These are phyloP conservation scores for Citrus inodora DNA, from an alignment of 345 rosid genomes.

Conservation along the genomic window DNA sequence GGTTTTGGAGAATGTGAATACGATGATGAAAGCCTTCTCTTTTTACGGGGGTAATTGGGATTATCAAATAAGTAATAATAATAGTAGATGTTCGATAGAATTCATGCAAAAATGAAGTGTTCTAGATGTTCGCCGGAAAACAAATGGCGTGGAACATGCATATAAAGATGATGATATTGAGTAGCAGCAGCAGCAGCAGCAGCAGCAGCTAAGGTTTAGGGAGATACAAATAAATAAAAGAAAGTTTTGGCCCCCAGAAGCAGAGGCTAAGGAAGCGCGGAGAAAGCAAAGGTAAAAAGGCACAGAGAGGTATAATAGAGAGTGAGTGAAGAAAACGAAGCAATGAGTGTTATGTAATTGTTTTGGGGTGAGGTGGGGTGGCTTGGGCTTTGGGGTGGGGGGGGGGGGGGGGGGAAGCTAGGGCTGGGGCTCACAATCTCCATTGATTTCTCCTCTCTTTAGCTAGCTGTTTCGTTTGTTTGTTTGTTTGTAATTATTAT, in stretches of 20 bases:
- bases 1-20: no score
- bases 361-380: neutral
- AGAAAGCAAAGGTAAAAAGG: constrained; percentile 34
- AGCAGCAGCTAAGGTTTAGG: constrained; percentile 7
- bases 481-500: constrained; percentile 16
- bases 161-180: constrained; percentile 56
- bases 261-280: constrained; percentile 86
- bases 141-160: constrained; percentile 40
- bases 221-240: neutral
- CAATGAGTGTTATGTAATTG: constrained; percentile 10
- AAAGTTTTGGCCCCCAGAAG: constrained; percentile 53
- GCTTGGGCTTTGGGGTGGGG: neutral
- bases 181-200: constrained; percentile 8
- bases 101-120: constrained; percentile 40
- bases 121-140: constrained; percentile 37
- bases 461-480: constrained; percentile 15
- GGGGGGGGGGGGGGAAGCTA: no score
- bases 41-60: constrained; percentile 1
- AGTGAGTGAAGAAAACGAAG: neutral
- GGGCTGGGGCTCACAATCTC: neutral
- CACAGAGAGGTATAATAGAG: neutral
- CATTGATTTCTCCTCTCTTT: neutral
- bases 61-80: neutral
- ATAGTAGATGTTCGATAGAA: neutral
- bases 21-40: neutral